Evolutionary conservation across 441 rosid genomes (phyloP).

Genomic region (Aquilaria agallochum): DNA sequence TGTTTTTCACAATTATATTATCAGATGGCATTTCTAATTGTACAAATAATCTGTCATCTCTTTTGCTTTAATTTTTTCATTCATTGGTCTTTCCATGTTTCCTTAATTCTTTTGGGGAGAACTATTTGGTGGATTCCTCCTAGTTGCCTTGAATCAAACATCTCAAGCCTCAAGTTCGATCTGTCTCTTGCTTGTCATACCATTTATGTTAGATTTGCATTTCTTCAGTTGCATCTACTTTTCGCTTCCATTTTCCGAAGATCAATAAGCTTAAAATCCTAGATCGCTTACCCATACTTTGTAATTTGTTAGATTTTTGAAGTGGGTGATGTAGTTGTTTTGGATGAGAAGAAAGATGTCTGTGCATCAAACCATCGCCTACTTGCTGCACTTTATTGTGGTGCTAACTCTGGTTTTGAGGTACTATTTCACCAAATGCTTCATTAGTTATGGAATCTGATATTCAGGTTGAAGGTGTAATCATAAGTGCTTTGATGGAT

Average conservation of each 20-base stretch:
- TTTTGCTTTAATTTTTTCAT: no score
- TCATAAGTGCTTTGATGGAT: background rate
- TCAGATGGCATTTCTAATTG: no score
- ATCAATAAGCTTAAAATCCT: background rate
- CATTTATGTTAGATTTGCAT: background rate
- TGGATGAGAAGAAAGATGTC: conserved; percentile 71
- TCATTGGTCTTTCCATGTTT: no score
- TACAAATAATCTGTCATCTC: no score
- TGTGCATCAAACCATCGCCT: conserved; percentile 77
- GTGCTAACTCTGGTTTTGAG: conserved; percentile 97
- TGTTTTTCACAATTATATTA: no score
- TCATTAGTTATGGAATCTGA: background rate
- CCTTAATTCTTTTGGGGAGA: no score
- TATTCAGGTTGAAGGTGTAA: background rate
- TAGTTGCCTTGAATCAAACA: no score
- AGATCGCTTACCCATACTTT: background rate
- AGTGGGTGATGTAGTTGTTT: conserved; percentile 64
- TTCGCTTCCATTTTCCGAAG: background rate
- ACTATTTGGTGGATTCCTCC: no score
- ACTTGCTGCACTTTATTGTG: conserved; percentile 81
- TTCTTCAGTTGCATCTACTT: background rate
- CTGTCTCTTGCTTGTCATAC: no score
- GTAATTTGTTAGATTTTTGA: conserved; percentile 59
- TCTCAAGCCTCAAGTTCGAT: no score
- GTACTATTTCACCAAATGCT: conserved; percentile 28